Percentiles rank a stretch among this genome's conserved stretches.
Conservation (phyloP, 306 rosid species). For the Myrica gale region DNA sequence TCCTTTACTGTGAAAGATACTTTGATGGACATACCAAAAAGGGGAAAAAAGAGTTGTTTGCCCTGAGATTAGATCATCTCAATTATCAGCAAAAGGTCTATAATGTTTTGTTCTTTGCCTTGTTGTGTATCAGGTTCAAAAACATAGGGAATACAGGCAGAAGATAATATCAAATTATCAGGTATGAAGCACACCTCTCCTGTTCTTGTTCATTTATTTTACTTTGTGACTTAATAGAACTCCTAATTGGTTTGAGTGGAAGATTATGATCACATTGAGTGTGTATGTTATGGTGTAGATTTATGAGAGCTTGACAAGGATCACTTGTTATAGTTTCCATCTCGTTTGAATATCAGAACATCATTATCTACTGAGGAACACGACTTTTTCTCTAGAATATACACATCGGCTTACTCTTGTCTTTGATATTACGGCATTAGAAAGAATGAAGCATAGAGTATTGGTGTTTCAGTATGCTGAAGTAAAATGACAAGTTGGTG, state of each 20-base stretch:
- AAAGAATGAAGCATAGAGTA: neutral
- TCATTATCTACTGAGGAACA: neutral
- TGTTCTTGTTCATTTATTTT: slow-evolving; percentile 8
- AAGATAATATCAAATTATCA: slow-evolving; percentile 70
- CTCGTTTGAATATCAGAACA: neutral
- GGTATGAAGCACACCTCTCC: slow-evolving; percentile 40
- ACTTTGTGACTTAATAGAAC: slow-evolving; percentile 1
- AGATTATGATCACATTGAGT: too few relatives aligned
- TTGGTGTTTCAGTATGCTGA: slow-evolving; percentile 1
- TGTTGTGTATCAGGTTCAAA: slow-evolving; percentile 58
- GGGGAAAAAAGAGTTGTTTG: neutral
- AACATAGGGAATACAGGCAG: slow-evolving; percentile 73
- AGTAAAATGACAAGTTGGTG: slow-evolving; percentile 10
- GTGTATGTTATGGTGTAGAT: neutral
- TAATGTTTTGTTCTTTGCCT: slow-evolving; percentile 21
- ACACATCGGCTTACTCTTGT: neutral
- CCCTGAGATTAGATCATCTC: neutral
- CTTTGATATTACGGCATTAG: neutral
- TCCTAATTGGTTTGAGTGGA: neutral
- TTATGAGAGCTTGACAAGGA: neutral
- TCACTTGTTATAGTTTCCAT: neutral
- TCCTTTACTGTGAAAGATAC: neutral
- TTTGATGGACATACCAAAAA: neutral
- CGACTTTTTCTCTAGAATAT: neutral
- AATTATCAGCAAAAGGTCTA: neutral